A percentile compares a stretch with the other conserved stretches of the same genome.
phyloP scores from a whole-genome alignment of 179 eudicot species.

The Beta macrorhiza region DNA sequence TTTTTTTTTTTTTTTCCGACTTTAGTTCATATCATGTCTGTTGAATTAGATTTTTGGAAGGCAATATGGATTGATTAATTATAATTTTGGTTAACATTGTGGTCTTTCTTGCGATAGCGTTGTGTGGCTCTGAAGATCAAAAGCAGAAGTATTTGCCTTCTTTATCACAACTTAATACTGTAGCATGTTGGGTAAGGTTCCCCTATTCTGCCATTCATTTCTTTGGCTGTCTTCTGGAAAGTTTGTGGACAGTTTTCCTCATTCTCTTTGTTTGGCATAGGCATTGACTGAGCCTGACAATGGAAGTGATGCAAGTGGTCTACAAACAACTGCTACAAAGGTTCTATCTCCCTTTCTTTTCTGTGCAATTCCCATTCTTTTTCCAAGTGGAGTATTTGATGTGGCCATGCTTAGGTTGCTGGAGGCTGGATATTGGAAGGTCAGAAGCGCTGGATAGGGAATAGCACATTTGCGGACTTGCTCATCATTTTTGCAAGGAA shows the following conservation, averaged over 20 bases:
- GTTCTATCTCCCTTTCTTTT: constrained; percentile 33
- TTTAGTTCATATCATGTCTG: not conserved
- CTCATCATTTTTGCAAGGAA: constrained; percentile 87
- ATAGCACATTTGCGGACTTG: constrained; percentile 95
- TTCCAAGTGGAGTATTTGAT: constrained; percentile 17
- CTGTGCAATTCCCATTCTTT: not conserved
- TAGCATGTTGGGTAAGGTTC: constrained; percentile 80
- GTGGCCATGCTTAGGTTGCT: constrained; percentile 53
- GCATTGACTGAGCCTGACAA: constrained; percentile 91
- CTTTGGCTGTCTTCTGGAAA: not conserved
- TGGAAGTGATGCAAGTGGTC: constrained; percentile 95
- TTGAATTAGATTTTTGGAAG: not conserved
- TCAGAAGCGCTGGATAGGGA: constrained; percentile 98
- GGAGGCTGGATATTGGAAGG: constrained; percentile 98
- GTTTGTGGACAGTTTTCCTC: constrained; percentile 6
- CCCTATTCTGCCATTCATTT: not conserved
- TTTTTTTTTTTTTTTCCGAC: not conserved
- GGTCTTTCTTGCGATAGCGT: constrained; percentile 45
- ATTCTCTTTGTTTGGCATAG: constrained; percentile 33
- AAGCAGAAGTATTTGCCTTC: constrained; percentile 86
- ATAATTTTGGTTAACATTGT: not conserved
- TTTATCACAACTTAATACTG: constrained; percentile 62
- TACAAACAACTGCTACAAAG: constrained; percentile 87
- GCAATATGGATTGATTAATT: not conserved
- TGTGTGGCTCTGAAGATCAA: constrained; percentile 83